Percentiles rank a stretch among this genome's conserved stretches.
Conservation (phyloP, 2,329 filamentous ascomycete genomes). For the Beauveria australis region DNA sequence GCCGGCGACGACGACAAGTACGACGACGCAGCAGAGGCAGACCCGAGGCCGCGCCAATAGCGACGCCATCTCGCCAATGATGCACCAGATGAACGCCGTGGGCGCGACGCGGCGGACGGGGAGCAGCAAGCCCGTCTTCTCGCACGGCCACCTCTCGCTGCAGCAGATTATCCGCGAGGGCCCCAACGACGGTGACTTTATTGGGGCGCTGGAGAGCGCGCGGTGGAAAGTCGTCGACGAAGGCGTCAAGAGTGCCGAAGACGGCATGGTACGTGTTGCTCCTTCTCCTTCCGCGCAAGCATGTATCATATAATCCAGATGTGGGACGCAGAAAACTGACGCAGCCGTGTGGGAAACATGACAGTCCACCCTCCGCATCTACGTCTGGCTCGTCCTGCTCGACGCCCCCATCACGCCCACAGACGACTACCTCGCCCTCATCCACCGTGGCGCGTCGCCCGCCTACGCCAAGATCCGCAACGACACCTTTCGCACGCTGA, state of each 20-base stretch:
- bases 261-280: conserved; percentile 61
- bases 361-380: conserved; percentile 86
- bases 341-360: too few species aligned
- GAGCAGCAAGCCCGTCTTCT: conserved; percentile 34
- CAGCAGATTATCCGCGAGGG: conserved; percentile 76
- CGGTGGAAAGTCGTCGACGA: conserved; percentile 67
- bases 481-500: conserved; percentile 93
- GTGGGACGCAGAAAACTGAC: neutral
- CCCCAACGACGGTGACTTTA: conserved; percentile 61
- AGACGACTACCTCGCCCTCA: conserved; percentile 78
- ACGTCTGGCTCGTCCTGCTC: conserved; percentile 91
- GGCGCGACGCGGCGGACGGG: conserved; percentile 29
- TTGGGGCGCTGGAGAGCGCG: conserved; percentile 59
- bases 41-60: conserved; percentile 61
- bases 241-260: conserved; percentile 67
- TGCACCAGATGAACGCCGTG: conserved; percentile 29
- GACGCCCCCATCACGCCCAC: conserved; percentile 79
- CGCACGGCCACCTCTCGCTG: conserved; percentile 53
- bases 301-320: neutral
- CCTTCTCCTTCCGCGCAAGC: too few species aligned
- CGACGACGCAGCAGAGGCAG: neutral
- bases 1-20: conserved; percentile 21
- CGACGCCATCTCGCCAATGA: conserved; percentile 46
- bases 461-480: conserved; percentile 97
- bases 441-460: conserved; percentile 87